Evolutionary conservation across 2,329 filamentous ascomycete species (phyloP).

Genomic region (Gyromitra esculenta): DNA sequence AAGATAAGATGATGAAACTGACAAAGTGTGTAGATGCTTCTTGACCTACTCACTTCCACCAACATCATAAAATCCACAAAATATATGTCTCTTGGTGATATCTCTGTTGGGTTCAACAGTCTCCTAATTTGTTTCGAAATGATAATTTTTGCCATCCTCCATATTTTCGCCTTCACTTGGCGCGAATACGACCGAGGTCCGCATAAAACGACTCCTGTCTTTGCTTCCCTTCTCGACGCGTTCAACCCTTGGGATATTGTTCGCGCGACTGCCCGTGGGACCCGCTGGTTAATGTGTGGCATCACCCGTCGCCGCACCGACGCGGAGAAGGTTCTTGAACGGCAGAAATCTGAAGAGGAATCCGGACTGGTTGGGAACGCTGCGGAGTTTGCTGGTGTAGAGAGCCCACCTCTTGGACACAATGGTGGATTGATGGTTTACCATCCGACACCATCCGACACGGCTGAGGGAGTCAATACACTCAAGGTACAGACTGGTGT

Average conservation of each 20-base stretch:
- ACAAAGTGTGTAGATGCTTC: slow-evolving; percentile 35
- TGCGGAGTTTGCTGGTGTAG: slow-evolving; percentile 22
- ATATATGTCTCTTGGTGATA: slow-evolving; percentile 75
- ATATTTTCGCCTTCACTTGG: slow-evolving; percentile 85
- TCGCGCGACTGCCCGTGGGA: slow-evolving; percentile 79
- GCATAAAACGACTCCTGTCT: slow-evolving; percentile 68
- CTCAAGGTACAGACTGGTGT: slow-evolving; percentile 28
- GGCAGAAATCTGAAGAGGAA: slow-evolving; percentile 33
- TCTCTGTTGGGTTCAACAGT: slow-evolving; percentile 82
- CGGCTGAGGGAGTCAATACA: slow-evolving; percentile 1
- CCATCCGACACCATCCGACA: slow-evolving; percentile 31
- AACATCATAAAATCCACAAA: slow-evolving; percentile 72
- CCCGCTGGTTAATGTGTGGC: slow-evolving; percentile 83
- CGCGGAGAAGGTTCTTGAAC: slow-evolving; percentile 36
- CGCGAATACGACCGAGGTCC: slow-evolving; percentile 68
- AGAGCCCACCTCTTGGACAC: slow-evolving; percentile 2
- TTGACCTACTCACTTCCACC: slow-evolving; percentile 70
- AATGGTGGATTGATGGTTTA: slow-evolving; percentile 29
- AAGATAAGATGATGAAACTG: background rate
- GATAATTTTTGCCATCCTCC: slow-evolving; percentile 79
- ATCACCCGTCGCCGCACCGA: slow-evolving; percentile 70
- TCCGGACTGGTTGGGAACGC: slow-evolving; percentile 33
- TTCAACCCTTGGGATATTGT: slow-evolving; percentile 84
- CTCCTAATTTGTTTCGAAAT: slow-evolving; percentile 85
- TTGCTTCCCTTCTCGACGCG: slow-evolving; percentile 74